phyloP scores from a whole-genome alignment of 441 rosid species.

The Jatropha podagrica region DNA sequence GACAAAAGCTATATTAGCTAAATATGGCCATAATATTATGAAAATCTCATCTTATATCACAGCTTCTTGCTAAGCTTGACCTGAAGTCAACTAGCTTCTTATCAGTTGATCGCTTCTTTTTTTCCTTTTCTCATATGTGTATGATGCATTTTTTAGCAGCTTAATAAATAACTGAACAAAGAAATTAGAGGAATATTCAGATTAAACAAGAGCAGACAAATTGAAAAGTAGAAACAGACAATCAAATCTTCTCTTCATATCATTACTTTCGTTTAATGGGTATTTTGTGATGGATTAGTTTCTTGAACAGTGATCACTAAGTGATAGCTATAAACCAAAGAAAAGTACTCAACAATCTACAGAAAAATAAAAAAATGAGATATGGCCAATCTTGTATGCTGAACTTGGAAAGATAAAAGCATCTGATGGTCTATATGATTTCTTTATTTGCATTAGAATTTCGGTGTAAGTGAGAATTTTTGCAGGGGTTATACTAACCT shows the following conservation, averaged over 20 bases:
- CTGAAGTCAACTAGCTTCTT: neutral
- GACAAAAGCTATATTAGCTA: slow-evolving; percentile 18
- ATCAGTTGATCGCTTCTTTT: neutral
- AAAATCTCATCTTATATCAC: neutral
- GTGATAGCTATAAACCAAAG: slow-evolving; percentile 20
- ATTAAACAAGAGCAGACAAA: too few relatives aligned
- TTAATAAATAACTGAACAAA: neutral
- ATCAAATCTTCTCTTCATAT: neutral
- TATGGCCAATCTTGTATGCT: slow-evolving; percentile 18
- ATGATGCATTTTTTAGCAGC: neutral
- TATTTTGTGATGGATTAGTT: neutral
- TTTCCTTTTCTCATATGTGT: neutral
- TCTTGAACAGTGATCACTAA: slow-evolving; percentile 15
- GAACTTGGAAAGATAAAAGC: slow-evolving; percentile 21
- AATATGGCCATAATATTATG: neutral
- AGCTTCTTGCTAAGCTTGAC: neutral
- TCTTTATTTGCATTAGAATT: slow-evolving; percentile 22
- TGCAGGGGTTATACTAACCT: slow-evolving; percentile 47
- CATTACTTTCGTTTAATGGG: neutral
- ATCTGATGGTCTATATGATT: slow-evolving; percentile 23
- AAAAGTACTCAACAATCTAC: slow-evolving; percentile 12
- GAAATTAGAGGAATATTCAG: neutral
- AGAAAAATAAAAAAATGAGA: slow-evolving; percentile 17
- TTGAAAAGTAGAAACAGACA: too few relatives aligned
- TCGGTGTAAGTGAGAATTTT: slow-evolving; percentile 36